These are phyloP conservation scores for Syzygium aqueum DNA, from an alignment of 345 rosid genomes.

Conservation along the genomic window DNA sequence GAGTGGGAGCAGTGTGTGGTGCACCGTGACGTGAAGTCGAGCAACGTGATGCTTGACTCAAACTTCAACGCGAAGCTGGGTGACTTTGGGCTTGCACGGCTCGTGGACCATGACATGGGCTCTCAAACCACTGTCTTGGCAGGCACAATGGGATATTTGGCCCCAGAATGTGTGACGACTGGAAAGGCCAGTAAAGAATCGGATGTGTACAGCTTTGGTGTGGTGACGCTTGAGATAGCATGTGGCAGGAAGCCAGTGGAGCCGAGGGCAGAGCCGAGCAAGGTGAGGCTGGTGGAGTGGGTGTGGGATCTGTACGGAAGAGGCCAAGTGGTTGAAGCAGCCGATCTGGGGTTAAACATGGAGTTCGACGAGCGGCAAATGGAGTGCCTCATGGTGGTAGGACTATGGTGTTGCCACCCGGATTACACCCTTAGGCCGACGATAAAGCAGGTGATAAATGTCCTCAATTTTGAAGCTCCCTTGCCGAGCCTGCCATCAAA, in stretches of 20 bases:
- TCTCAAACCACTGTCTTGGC: slow-evolving; percentile 38
- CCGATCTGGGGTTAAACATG: slow-evolving; percentile 8
- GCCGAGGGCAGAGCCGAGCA: slow-evolving; percentile 8
- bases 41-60: slow-evolving; percentile 45
- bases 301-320: slow-evolving; percentile 39
- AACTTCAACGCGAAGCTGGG: slow-evolving; percentile 41
- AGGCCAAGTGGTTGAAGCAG: slow-evolving; percentile 15
- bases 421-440: slow-evolving; percentile 31
- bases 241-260: slow-evolving; percentile 38
- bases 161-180: slow-evolving; percentile 26
- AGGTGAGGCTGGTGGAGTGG: slow-evolving; percentile 35
- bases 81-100: slow-evolving; percentile 39
- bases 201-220: slow-evolving; percentile 46
- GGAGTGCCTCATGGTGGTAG: slow-evolving; percentile 32
- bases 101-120: slow-evolving; percentile 19
- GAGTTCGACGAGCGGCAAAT: slow-evolving; percentile 22
- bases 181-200: slow-evolving; percentile 37
- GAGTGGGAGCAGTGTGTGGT: slow-evolving; percentile 49
- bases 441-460: slow-evolving; percentile 33
- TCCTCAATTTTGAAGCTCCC: slow-evolving; percentile 31
- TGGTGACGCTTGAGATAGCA: slow-evolving; percentile 32
- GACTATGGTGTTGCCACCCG: slow-evolving; percentile 50
- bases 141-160: slow-evolving; percentile 30
- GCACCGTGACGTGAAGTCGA: slow-evolving; percentile 40
- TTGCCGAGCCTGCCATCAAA: slow-evolving; percentile 37